phyloP scores from a whole-genome alignment of 257 asterid species.

The Capsicum baccatum region DNA sequence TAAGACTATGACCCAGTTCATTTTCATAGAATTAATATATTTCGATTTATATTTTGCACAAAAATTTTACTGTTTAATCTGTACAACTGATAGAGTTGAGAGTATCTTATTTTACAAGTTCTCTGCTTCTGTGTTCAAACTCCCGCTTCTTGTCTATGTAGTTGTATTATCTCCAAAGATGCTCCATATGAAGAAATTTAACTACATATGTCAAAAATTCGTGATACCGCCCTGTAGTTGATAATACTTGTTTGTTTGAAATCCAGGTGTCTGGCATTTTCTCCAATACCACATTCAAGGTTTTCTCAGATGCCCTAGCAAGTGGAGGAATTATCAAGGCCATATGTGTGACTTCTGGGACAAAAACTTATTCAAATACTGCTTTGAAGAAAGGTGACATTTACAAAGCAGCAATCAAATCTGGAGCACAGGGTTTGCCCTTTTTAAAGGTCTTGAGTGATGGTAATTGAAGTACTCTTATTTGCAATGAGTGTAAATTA shows the following conservation, averaged over 20 bases:
- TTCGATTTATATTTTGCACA: background rate
- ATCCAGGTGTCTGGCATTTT: conserved; percentile 79
- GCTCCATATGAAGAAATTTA: conserved; percentile 12
- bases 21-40: conserved; percentile 12
- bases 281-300: conserved; percentile 79
- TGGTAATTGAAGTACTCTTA: conserved; percentile 49
- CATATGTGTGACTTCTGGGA: conserved; percentile 79
- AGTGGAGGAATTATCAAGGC: conserved; percentile 76
- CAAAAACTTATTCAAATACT: conserved; percentile 78
- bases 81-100: conserved; percentile 19
- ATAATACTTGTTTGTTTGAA: conserved; percentile 27
- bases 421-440: conserved; percentile 97
- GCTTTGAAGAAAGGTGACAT: conserved; percentile 93
- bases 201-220: background rate
- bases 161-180: background rate
- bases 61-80: background rate
- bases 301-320: conserved; percentile 74
- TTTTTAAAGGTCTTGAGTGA: conserved; percentile 81
- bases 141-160: background rate
- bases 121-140: background rate
- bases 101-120: conserved; percentile 12
- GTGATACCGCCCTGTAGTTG: background rate
- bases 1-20: background rate
- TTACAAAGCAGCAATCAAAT: conserved; percentile 77
- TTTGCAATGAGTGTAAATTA: background rate